Conservation (phyloP, 495 filamentous ascomycete genomes). For the Annulohypoxylon moriforme region DNA sequence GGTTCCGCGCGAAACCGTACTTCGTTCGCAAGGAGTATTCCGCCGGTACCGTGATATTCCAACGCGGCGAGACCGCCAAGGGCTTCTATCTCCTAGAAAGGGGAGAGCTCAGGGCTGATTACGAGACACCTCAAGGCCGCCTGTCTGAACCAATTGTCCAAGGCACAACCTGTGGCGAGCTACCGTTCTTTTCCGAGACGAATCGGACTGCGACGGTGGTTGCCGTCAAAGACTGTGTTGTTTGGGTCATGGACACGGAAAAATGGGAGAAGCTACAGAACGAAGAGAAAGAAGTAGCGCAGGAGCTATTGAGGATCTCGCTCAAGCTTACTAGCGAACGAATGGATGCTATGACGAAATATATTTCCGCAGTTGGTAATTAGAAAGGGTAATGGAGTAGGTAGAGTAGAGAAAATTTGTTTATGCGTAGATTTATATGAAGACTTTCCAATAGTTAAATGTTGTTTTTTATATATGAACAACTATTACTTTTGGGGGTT, state of each 20-base stretch:
- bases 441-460: neutral
- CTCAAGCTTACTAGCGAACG: constrained; percentile 90
- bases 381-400: constrained; percentile 5
- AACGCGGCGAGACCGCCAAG: constrained; percentile 73
- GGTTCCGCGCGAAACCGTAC: constrained; percentile 80
- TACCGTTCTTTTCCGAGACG: constrained; percentile 95
- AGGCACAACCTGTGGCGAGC: constrained; percentile 93
- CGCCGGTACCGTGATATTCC: constrained; percentile 78
- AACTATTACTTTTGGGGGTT: neutral
- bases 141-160: constrained; percentile 93
- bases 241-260: constrained; percentile 79
- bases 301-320: constrained; percentile 83
- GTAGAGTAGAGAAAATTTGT: constrained; percentile 1
- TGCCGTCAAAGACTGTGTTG: constrained; percentile 81
- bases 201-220: constrained; percentile 85
- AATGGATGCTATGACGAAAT: constrained; percentile 85
- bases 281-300: constrained; percentile 77
- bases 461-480: neutral
- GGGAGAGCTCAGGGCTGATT: constrained; percentile 89
- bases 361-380: constrained; percentile 54
- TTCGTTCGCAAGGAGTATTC: constrained; percentile 74
- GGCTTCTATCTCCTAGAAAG: constrained; percentile 93
- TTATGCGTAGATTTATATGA: neutral
- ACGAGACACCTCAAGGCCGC: constrained; percentile 86
- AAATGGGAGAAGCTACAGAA: constrained; percentile 77